Base-by-base conservation (phyloP, 164 flowering plant genomes). In the Houttuynia cordata region DNA sequence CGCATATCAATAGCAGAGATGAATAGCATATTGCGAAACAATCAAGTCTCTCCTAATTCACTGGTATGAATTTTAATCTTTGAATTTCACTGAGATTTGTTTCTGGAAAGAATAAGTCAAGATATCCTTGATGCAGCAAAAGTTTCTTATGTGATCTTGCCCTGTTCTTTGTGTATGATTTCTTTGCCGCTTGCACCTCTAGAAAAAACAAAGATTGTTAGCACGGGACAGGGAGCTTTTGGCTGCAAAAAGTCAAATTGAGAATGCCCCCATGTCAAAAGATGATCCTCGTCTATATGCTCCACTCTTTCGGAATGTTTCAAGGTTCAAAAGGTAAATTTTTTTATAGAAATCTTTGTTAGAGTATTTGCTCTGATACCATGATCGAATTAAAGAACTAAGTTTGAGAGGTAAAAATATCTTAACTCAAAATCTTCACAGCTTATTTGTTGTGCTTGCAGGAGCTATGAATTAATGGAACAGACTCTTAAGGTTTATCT, bases 401-500 rank as follows among this genome's bases (percentile, higher is more conserved):
- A n/a, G n/a, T n/a, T n/a, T n/a, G n/a, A n/a, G n/a, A n/a, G n/a
- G n/a, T n/a, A n/a, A n/a, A n/a, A n/a, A n/a, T n/a, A n/a, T n/a
- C n/a, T n/a, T 14, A 14, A 49, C n/a, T 49, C 3, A 49, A 19
- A 14, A 9, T 49, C 51, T 49, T 52, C 23, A 52, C 23, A 52
- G 12, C 55, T n/a, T 20, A 10, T n/a, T n/a, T n/a, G 55, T n/a
- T 21, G 1, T n/a, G 10, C n/a, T 52, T 56, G 34, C 57, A 62
- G 64, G 64, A 62, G 64, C 57, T 62, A 62, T 51, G 64, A 62
- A 52, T 30, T 62, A 37, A 62, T 62, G 64, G 64, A 62, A 51
- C 56, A 40, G 18, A 51, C 30, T n/a, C 52, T 62, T 24, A 62
- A 62, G 64, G 57, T 62, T 9, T 62, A 62, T 37, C 30, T 51